phyloP scores from a whole-genome alignment of 2,329 filamentous ascomycete genomes.

The Dothideomycetidae sp. region DNA sequence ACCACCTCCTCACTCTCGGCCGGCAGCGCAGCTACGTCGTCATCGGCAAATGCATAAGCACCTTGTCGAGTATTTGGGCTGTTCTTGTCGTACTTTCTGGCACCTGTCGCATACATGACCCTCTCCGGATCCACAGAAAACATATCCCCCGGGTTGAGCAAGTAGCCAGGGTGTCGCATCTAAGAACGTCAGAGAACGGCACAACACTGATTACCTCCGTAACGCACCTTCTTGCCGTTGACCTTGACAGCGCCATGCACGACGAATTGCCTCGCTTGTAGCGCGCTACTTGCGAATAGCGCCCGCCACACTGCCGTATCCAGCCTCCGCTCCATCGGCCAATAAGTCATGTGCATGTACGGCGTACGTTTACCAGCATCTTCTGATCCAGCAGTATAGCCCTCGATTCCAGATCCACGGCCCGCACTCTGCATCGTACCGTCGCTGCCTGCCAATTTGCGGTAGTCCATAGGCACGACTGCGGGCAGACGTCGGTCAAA shows the following conservation, averaged over 20 bases:
- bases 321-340: conserved; percentile 75
- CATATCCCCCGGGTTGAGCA: conserved; percentile 93
- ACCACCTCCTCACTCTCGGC: conserved; percentile 15
- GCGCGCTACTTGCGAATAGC: conserved; percentile 81
- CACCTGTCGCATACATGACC: conserved; percentile 77
- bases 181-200: no score
- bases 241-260: conserved; percentile 88
- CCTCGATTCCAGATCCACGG: conserved; percentile 49
- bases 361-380: conserved; percentile 46
- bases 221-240: conserved; percentile 77
- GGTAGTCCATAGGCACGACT: conserved; percentile 71
- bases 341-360: conserved; percentile 94
- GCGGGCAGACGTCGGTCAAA: conserved; percentile 70
- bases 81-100: conserved; percentile 29
- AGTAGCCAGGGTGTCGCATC: conserved; percentile 88
- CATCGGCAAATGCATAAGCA: conserved; percentile 11
- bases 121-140: conserved; percentile 87
- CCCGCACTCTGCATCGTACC: conserved; percentile 73
- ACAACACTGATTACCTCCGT: neutral
- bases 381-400: conserved; percentile 5
- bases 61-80: conserved; percentile 12
- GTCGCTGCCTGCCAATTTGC: conserved; percentile 65
- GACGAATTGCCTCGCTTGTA: conserved; percentile 88
- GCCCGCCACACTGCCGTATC: conserved; percentile 92
- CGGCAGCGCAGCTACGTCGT: conserved; percentile 7